phyloP scores from a whole-genome alignment of 2,329 filamentous ascomycete genomes.

The Fusarium subglutinans region DNA sequence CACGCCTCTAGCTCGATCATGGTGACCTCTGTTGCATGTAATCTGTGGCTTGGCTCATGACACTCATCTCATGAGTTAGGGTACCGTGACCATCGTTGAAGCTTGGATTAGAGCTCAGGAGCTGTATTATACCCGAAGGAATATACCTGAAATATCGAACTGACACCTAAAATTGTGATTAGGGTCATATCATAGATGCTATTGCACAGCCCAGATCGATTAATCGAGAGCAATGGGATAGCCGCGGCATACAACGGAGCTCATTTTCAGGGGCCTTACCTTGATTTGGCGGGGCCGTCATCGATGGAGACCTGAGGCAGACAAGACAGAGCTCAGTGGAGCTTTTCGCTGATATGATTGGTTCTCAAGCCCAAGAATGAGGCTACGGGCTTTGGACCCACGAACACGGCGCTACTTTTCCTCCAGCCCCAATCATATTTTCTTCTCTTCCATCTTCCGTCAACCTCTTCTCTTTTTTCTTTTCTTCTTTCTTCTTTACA shows the following conservation, averaged over 20 bases:
- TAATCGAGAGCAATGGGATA: background rate
- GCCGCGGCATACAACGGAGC: slow-evolving; percentile 4
- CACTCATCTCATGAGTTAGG: slow-evolving; percentile 11
- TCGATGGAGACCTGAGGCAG: slow-evolving; percentile 33
- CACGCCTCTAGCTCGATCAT: slow-evolving; percentile 33
- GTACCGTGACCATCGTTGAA: slow-evolving; percentile 2
- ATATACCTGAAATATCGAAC: background rate
- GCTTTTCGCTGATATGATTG: slow-evolving; percentile 29
- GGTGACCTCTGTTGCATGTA: slow-evolving; percentile 12
- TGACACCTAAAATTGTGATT: background rate
- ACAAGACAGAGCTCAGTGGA: slow-evolving; percentile 25
- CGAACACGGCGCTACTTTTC: slow-evolving; percentile 37
- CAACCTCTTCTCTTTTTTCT: slow-evolving; percentile 25
- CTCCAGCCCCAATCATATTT: slow-evolving; percentile 41
- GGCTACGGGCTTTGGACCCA: slow-evolving; percentile 30
- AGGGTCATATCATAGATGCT: background rate
- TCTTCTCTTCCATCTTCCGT: slow-evolving; percentile 37
- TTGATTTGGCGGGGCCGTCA: background rate
- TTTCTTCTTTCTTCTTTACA: slow-evolving; percentile 20
- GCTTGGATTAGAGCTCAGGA: background rate
- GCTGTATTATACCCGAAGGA: background rate
- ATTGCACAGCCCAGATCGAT: slow-evolving; percentile 10
- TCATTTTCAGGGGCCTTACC: slow-evolving; percentile 3
- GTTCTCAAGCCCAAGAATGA: slow-evolving; percentile 15
- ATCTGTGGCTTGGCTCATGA: slow-evolving; percentile 35